Base-by-base conservation (phyloP, 495 filamentous ascomycete genomes). In the Parmelia sp. region DNA sequence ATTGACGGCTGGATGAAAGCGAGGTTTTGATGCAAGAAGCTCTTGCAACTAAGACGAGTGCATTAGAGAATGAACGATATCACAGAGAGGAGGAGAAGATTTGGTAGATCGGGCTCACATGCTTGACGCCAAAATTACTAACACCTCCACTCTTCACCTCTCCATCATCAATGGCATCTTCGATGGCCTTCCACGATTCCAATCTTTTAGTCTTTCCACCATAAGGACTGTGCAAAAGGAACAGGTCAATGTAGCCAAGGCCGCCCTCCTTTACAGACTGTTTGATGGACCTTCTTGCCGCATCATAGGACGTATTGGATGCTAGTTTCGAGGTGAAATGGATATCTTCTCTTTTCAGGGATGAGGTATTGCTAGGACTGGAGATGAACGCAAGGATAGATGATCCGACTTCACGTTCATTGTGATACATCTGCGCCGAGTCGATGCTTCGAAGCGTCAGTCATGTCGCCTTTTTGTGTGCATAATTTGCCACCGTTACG, bases 231-330 rank as follows among this genome's bases (percentile, higher is more conserved):
- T 90, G 88, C 44, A 89, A 73, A 2, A 89, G 76, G 71, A 87
- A 89, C 67, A 92, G 75, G 67, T 91, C 88, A 58, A 90, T 85
- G 73, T 90, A 89, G 0, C 83, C 82, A 17, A 88, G 72, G 6
- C 80, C 79, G 42, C 81, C 78, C 60, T 77, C 72, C 47, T 78
- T 74, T 25, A 89, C 74, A 51, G 79, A 84, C 65, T 79, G 71
- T 21, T 74, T 77, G 58, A 91, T 84, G 6, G 83, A 80, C 42
- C 69, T 73, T 56, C 83, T 80, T 29, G 85, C 84, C 11, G 72
- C 69, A 15, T 84, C 76, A 69, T 88, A 90, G 12, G 77, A 76
- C 6, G 76, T 59, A 68, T 88, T 87, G 60, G 71, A 78, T 31
- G 76, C 76, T 23, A 90, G 75, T 71, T 90, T 91, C 53, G 82